Base-by-base conservation (phyloP, 2,329 filamentous ascomycete genomes). In the Aspergillus pseudoterreus region DNA sequence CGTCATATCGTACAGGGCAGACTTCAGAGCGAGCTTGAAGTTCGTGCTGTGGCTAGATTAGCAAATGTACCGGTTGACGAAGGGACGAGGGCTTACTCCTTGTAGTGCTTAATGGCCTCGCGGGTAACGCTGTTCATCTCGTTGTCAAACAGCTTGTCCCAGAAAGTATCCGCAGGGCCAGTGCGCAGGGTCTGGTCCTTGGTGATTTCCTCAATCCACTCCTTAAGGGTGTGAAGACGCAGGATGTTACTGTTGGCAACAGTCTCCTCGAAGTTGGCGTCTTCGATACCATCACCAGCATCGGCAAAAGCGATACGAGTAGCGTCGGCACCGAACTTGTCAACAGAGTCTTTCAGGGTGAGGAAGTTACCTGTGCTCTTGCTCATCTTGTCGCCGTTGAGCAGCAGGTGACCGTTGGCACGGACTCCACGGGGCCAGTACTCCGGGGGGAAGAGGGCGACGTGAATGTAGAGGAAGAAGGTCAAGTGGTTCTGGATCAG, bases 371-470 rank as follows among this genome's bases (percentile, higher is more conserved):
- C 94, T 0, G 92, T 96, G 49, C 87, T 92, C 78, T 99, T 99
- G 70, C 85, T 88, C 94, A 99, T 99, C 82, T 99, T 99, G 70
- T 96, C 90, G 45, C 92, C 92, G 70, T 99, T 99, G 58, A 99
- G 80, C 71, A 95, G 84, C 64, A 97, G 76, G 74, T 97, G 92
- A 1, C 94, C 94, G 67, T 99, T 99, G 56, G 88, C 86, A 58
- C 94, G 87, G 59, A 97, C 81, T 56, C 85, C 85, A 47, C 82
- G 82, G 10, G 94, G 94, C 91, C 92, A 96, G 78, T 91, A 95
- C 70, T 92, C 83, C 53, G 83, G 82, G 11, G 85, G 83, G 80
- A 96, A 97, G 41, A 99, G 81, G 10, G 94, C 94, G 58, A 94
- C 73, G 71, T 97, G 94, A 61, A 92, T 87, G 76, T 97, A 97